A percentile compares a stretch with the other conserved stretches of the same genome.
These are phyloP conservation scores for Hamamelis virginiana DNA, from an alignment of 164 flowering plant species.

Conservation along the genomic window DNA sequence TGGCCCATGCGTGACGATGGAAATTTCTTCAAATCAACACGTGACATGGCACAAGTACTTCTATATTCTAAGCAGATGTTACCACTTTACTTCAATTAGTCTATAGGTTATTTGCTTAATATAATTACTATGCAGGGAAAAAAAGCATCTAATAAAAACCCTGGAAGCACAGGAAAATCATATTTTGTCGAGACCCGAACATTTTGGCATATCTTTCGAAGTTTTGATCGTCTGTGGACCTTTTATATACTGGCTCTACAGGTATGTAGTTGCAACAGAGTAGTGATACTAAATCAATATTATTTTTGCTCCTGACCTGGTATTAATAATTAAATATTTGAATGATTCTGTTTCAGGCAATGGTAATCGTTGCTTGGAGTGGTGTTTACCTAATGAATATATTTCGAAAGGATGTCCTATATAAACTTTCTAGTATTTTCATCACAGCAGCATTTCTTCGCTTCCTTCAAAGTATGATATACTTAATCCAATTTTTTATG, in stretches of 20 bases:
- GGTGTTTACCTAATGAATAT: constrained; percentile 47
- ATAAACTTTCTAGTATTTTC: constrained; percentile 50
- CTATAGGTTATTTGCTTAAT: neutral
- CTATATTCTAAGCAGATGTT: neutral
- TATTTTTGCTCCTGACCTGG: neutral
- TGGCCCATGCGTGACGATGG: constrained; percentile 99
- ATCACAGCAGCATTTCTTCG: constrained; percentile 84
- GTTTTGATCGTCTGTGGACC: constrained; percentile 96
- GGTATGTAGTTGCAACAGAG: constrained; percentile 38
- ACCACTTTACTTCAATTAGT: neutral
- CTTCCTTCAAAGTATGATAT: constrained; percentile 70
- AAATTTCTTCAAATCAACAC: constrained; percentile 83
- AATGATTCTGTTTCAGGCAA: constrained; percentile 46
- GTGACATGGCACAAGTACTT: constrained; percentile 45
- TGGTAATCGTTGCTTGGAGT: constrained; percentile 77
- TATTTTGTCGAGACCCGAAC: constrained; percentile 84
- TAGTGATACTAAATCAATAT: neutral
- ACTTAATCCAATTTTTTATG: neutral
- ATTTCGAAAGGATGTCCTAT: constrained; percentile 47
- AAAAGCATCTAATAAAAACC: constrained; percentile 30
- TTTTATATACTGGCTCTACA: constrained; percentile 80
- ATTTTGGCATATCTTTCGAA: constrained; percentile 92
- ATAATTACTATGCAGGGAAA: constrained; percentile 44
- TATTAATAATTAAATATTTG: neutral
- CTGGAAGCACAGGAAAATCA: constrained; percentile 78